Conservation (phyloP, 495 filamentous ascomycete genomes). For the Neurospora tetrasperma region DNA sequence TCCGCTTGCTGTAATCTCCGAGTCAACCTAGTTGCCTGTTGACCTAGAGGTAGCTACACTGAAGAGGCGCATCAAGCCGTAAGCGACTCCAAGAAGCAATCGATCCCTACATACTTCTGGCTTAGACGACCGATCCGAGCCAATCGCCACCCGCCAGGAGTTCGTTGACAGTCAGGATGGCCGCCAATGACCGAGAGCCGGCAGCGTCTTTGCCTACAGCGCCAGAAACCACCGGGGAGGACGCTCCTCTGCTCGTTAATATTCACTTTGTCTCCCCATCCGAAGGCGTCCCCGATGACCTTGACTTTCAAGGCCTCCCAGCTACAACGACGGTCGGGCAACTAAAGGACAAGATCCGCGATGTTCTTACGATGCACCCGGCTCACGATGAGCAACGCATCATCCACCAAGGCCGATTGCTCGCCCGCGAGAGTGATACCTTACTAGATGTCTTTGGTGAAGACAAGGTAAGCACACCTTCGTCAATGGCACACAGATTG, state of each 20-base stretch:
- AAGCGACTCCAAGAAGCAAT: background rate
- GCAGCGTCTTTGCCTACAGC: conserved; percentile 9
- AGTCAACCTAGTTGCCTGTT: background rate
- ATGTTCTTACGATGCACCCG: conserved; percentile 43
- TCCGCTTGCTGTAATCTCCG: background rate
- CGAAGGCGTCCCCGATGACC: conserved; percentile 33
- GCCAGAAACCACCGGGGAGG: conserved; percentile 12
- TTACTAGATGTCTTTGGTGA: conserved; percentile 49
- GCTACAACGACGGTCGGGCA: conserved; percentile 47
- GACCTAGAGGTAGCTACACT: background rate
- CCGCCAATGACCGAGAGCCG: conserved; percentile 1
- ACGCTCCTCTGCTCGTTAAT: conserved; percentile 30
- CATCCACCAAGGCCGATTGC: conserved; percentile 54
- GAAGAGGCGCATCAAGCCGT: background rate
- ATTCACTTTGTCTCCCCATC: conserved; percentile 59
- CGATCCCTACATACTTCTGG: background rate
- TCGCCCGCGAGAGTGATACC: conserved; percentile 42
- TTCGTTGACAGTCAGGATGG: conserved; percentile 6
- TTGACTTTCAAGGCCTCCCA: conserved; percentile 23
- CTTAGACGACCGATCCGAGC: background rate
- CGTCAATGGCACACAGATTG: background rate
- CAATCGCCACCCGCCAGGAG: background rate
- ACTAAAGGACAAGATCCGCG: conserved; percentile 50
- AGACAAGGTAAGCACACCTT: conserved; percentile 39
- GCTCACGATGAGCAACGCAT: conserved; percentile 48